Evolutionary conservation across 2,329 filamentous ascomycete genomes (phyloP), one percentile per base, ranked within the genome.

Genomic region (Clathrospora elynae): DNA sequence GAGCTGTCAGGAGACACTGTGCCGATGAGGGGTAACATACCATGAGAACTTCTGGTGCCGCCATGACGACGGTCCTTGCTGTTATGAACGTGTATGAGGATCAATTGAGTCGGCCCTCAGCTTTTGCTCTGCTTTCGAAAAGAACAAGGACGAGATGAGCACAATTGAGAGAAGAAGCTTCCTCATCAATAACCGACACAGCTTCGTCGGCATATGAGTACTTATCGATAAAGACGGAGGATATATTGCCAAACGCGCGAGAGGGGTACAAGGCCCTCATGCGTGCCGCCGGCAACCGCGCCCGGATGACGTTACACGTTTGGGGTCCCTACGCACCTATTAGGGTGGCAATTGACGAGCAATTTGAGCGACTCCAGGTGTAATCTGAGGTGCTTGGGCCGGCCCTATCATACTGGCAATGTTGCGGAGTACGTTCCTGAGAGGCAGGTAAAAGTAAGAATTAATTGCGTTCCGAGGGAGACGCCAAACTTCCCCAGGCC

Each of bases 41-140:
- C 75, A 78, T 78, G 47, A 73, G 67, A 45, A 78, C 75, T 59
- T 77, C 72, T 55, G 73, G 65, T 30, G 75, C 75, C 18, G 74
- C 74, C 75, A 78, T 78, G 46, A 36, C 64, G 55, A 38, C 24
- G 46, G 16, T 39, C 13, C n/a, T 38, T 11, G 11, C 28, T 40
- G 13, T 22, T 29, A n/a, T 39, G 20, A 26, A 20, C 11, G 14
- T 11, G 5, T 11, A 26, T 6, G 10, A 22, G 20, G 30, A 9
- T 44, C 43, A 50, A 43, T 55, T 44, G 35, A 17, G 18, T 14
- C 11, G 19, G 16, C 16, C 26, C 34, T 12, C 32, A 48, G 42
- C 40, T 52, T 26, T 30, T 20, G 22, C 17, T 20, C 6, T 13
- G 29, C 20, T 34, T 25, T 32, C 23, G 24, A 36, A 14, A 35